Percentiles rank a stretch among this genome's conserved stretches.
Conservation (phyloP, 345 rosid genomes). For the Luvunga scandens region DNA sequence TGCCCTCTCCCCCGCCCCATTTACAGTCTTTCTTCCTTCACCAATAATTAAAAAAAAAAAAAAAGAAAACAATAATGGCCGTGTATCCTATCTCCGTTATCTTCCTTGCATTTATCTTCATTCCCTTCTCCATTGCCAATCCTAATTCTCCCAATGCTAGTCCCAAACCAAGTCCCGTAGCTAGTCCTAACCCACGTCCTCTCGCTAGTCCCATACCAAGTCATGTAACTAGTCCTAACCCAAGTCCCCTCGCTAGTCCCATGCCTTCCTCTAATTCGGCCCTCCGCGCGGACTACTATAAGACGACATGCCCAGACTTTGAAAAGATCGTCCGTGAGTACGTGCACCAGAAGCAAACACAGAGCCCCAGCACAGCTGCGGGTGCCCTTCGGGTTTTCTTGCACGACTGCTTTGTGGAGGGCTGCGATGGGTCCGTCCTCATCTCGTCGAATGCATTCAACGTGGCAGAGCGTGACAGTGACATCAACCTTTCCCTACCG, state of each 20-base stretch:
- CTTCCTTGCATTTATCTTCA: not conserved
- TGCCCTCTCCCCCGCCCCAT: not conserved
- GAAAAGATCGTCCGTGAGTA: slow-evolving; percentile 36
- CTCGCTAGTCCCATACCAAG: too few species aligned
- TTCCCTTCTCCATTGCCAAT: not conserved
- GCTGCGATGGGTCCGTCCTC: slow-evolving; percentile 62
- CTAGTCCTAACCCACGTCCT: too few species aligned
- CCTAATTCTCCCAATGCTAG: too few species aligned
- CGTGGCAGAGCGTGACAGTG: slow-evolving; percentile 53
- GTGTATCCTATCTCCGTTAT: slow-evolving; percentile 4
- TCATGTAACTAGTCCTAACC: too few species aligned
- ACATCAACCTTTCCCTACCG: slow-evolving; percentile 44
- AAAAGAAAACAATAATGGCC: not conserved
- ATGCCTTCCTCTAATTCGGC: slow-evolving; percentile 2
- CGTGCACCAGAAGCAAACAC: slow-evolving; percentile 30
- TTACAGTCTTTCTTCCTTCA: not conserved
- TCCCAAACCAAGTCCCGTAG: too few species aligned
- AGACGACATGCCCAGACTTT: slow-evolving; percentile 51
- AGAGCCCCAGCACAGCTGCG: slow-evolving; percentile 56
- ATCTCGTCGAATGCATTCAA: slow-evolving; percentile 47
- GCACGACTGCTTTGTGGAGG: slow-evolving; percentile 64
- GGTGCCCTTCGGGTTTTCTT: slow-evolving; percentile 51
- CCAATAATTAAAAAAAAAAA: not conserved
- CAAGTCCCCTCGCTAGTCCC: too few species aligned
- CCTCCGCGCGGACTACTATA: slow-evolving; percentile 44